Conservation (phyloP, 805 yeast species). For the Lipomyces mesembrius region DNA sequence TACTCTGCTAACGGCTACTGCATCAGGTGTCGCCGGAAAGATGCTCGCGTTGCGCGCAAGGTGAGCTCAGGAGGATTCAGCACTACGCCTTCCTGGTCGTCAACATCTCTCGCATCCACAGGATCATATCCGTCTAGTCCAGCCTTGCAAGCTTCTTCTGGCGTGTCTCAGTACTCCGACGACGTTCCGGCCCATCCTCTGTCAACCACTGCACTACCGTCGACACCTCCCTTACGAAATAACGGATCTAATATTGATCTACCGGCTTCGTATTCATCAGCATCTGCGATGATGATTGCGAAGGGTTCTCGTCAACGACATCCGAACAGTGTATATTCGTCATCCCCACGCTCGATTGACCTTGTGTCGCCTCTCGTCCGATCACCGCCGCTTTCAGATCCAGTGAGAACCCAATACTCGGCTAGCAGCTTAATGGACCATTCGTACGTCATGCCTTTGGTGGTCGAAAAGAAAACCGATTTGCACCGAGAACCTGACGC, state of each 20-base stretch:
- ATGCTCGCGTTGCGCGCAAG: conserved; percentile 9
- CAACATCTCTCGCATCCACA: background rate
- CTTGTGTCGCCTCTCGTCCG: conserved; percentile 17
- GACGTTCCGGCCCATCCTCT: background rate
- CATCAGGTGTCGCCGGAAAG: conserved; percentile 20
- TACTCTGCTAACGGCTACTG: background rate
- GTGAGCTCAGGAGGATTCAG: background rate
- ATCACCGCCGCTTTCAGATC: conserved; percentile 7
- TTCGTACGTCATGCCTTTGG: conserved; percentile 22
- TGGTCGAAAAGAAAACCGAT: conserved; percentile 6
- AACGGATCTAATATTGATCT: background rate
- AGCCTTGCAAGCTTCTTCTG: background rate
- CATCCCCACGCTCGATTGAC: conserved; percentile 29
- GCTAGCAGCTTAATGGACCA: background rate
- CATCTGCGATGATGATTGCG: conserved; percentile 11
- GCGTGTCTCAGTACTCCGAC: background rate
- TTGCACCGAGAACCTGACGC: background rate
- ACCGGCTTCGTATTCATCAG: conserved; percentile 12
- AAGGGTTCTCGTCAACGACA: conserved; percentile 20
- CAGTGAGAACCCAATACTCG: background rate
- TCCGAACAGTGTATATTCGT: conserved; percentile 24
- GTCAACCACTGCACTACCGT: background rate
- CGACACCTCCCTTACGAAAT: background rate
- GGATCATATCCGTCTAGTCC: conserved; percentile 1
- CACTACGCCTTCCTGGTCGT: conserved; percentile 3